Percentiles rank a stretch among this genome's conserved stretches.
phyloP scores from a whole-genome alignment of 768 basidiomycete genomes.

The Phlebiopsis flavidoalba region DNA sequence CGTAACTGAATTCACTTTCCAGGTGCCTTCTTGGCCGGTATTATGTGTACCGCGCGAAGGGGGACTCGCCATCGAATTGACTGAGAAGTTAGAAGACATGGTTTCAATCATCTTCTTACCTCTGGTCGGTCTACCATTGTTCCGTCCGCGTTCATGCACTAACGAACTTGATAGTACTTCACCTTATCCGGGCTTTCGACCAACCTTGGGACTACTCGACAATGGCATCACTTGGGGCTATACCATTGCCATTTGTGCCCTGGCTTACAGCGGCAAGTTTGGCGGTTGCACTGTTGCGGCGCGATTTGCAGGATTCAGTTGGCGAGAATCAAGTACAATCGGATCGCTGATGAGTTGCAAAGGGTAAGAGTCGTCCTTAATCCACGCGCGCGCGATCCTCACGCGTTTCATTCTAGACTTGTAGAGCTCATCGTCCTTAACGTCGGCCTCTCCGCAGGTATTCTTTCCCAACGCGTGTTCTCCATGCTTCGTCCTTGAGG shows the following conservation, averaged over 20 bases:
- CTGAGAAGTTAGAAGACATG: constrained; percentile 96
- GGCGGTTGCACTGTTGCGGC: constrained; percentile 77
- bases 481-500: constrained; percentile 94
- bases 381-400: neutral
- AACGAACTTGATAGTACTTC: constrained; percentile 62
- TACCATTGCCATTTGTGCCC: constrained; percentile 68
- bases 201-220: constrained; percentile 75
- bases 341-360: constrained; percentile 96
- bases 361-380: constrained; percentile 44
- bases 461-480: constrained; percentile 69
- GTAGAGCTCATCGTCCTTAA: constrained; percentile 96
- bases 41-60: constrained; percentile 86
- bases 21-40: constrained; percentile 79
- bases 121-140: constrained; percentile 41
- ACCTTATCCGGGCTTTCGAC: constrained; percentile 89
- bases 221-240: constrained; percentile 87
- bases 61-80: constrained; percentile 80
- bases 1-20: neutral
- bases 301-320: constrained; percentile 59
- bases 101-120: constrained; percentile 87
- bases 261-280: constrained; percentile 89
- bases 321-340: constrained; percentile 78
- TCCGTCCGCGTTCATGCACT: neutral
- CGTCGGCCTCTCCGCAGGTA: constrained; percentile 79
- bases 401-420: constrained; percentile 38